phyloP scores from a whole-genome alignment of 192 early-diverging fungal genomes.

The Backusella luteola region DNA sequence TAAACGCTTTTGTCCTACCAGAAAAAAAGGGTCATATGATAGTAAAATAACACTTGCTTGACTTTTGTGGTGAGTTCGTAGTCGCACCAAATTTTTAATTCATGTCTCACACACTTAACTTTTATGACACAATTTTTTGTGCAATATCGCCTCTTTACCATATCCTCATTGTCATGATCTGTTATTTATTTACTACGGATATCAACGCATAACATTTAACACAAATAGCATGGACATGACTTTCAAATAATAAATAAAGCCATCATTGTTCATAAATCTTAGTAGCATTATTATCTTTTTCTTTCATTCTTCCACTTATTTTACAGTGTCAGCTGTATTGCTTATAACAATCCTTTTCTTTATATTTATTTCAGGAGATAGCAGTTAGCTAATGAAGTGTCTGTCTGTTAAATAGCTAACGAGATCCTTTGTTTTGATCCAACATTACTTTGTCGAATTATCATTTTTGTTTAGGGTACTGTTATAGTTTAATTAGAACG shows the following conservation, averaged over 20 bases:
- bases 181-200: not conserved
- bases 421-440: not conserved
- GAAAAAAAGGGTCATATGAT: conserved; percentile 5
- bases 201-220: not conserved
- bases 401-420: not conserved
- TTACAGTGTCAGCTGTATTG: too few relatives aligned
- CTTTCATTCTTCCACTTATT: not conserved
- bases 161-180: not conserved
- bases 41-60: not conserved
- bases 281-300: not conserved
- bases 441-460: not conserved
- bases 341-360: too few relatives aligned
- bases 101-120: not conserved
- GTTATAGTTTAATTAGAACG: not conserved
- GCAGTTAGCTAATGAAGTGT: not conserved
- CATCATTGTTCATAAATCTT: not conserved
- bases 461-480: not conserved
- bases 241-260: not conserved
- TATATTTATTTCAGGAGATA: not conserved
- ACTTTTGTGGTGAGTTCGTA: not conserved
- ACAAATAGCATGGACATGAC: not conserved
- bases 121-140: not conserved
- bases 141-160: not conserved
- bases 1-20: not conserved
- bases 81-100: not conserved